Percentiles rank a stretch among this genome's conserved stretches.
Evolutionary conservation across 2,329 filamentous ascomycete species (phyloP).

Genomic region (Coniochaeta sp.): DNA sequence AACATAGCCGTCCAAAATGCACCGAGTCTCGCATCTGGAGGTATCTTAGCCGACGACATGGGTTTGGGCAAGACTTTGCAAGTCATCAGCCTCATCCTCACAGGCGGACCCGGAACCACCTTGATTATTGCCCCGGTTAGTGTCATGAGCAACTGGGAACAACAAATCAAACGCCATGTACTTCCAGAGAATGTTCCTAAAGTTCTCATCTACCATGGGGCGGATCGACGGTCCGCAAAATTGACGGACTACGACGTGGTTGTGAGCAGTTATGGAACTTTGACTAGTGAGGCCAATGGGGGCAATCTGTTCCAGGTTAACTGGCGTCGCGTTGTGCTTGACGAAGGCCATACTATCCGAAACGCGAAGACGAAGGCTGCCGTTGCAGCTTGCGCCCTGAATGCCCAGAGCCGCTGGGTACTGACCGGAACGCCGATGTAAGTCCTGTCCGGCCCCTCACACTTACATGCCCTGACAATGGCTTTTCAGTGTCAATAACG

Average conservation of each 20-base stretch:
- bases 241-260: slow-evolving; percentile 66
- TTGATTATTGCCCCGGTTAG: slow-evolving; percentile 76
- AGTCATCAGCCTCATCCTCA: slow-evolving; percentile 70
- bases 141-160: slow-evolving; percentile 87
- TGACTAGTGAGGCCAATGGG: slow-evolving; percentile 52
- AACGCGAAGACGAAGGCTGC: slow-evolving; percentile 69
- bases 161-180: slow-evolving; percentile 70
- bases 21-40: slow-evolving; percentile 66
- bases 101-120: slow-evolving; percentile 51
- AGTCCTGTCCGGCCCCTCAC: background rate
- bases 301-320: slow-evolving; percentile 40
- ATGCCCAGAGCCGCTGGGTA: slow-evolving; percentile 70
- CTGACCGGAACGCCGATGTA: slow-evolving; percentile 71
- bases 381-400: slow-evolving; percentile 57
- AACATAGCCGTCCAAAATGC: slow-evolving; percentile 52
- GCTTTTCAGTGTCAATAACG: slow-evolving; percentile 53
- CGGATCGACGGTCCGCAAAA: slow-evolving; percentile 43
- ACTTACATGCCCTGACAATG: background rate
- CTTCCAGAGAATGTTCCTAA: slow-evolving; percentile 53
- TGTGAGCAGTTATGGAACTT: slow-evolving; percentile 76
- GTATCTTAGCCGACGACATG: slow-evolving; percentile 90
- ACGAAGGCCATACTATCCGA: slow-evolving; percentile 77
- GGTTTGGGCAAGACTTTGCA: slow-evolving; percentile 85
- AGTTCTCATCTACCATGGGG: slow-evolving; percentile 69
- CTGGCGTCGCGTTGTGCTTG: slow-evolving; percentile 75